A percentile compares a stretch with the other conserved stretches of the same genome.
Evolutionary conservation across 2,329 filamentous ascomycete species (phyloP).

Genomic region (Neofusicoccum umdonicola): DNA sequence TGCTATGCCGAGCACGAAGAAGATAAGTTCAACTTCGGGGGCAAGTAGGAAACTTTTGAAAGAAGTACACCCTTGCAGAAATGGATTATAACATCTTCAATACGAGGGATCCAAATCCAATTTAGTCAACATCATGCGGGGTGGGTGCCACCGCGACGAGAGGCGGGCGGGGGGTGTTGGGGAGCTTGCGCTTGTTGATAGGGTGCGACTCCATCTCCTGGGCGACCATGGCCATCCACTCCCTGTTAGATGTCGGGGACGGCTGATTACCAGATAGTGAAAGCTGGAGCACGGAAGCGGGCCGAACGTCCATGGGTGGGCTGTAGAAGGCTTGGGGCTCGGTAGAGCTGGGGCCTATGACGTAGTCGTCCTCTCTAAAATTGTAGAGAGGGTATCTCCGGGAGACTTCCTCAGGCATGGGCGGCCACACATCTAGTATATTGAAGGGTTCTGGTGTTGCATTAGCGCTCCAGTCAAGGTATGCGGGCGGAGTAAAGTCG

Average conservation of each 20-base stretch:
- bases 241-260: conserved; percentile 62
- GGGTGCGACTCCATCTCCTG: conserved; percentile 50
- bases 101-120: too few relatives aligned
- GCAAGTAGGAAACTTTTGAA: too few relatives aligned
- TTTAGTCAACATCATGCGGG: too few relatives aligned
- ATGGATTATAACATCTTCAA: too few relatives aligned
- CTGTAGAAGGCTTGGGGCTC: conserved; percentile 40
- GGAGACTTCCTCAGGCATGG: conserved; percentile 27
- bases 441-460: conserved; percentile 45
- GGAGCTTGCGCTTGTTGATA: conserved; percentile 57
- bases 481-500: conserved; percentile 42
- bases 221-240: conserved; percentile 53
- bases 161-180: conserved; percentile 62
- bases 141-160: conserved; percentile 77
- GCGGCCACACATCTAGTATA: conserved; percentile 57
- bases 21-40: too few relatives aligned
- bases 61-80: too few relatives aligned
- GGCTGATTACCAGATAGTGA: conserved; percentile 48
- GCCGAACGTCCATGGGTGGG: conserved; percentile 42
- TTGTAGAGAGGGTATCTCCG: conserved; percentile 67
- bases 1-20: too few relatives aligned
- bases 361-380: conserved; percentile 52
- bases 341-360: conserved; percentile 32
- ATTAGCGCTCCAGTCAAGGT: conserved; percentile 33
- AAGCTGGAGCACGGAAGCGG: conserved; percentile 50